Base-by-base conservation (phyloP, 192 early-diverging fungal species). In the Dimargaris xerosporica region DNA sequence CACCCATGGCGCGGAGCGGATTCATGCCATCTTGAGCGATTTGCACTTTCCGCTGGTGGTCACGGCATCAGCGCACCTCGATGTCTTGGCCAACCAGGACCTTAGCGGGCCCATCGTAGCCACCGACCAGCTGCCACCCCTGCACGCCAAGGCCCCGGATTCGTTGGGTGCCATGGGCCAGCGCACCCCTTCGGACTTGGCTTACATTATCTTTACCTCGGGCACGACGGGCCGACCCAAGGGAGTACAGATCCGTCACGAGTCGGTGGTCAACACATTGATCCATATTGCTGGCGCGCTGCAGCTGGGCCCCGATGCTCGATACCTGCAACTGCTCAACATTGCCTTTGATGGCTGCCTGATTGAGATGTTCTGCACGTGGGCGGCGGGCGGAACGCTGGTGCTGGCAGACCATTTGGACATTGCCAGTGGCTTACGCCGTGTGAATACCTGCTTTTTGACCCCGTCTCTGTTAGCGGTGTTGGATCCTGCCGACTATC, bases 161-260 rank as follows among this genome's bases (percentile, higher is more conserved):
- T 19, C 50, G 15, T 19, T 26, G 28, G 50, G 25, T 3, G 23
- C 28, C 19, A 4, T 10, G 21, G 15, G 25, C 30, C 54, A 17
- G 28, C 30, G 28, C 29, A 28, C n/a, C 2, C 54, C 30, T 17
- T 34, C 30, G 0, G 7, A 28, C 29, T 9, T 56, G 28, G 54
- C 25, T 9, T n/a, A 34, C 2, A 34, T 56, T 29, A 56, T 56
- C 28, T 64, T 65, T 52, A 70, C 62, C 26, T 69, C 42, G 12
- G 68, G 68, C 23, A 68, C 68, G 13, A 69, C 68, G 7, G 68
- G 68, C 54, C 51, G 66, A 19, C 68, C 68, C 11, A 69, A 69
- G 21, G 68, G 68, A 5, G 62, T 62, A 43, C 43, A 58, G 17
- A 69, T 69, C 16, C 61, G 43, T 28, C 69, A 75, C 53, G 48